These are phyloP conservation scores for Metarhizium rileyi DNA, from an alignment of 2,329 filamentous ascomycete genomes.

Conservation along the genomic window DNA sequence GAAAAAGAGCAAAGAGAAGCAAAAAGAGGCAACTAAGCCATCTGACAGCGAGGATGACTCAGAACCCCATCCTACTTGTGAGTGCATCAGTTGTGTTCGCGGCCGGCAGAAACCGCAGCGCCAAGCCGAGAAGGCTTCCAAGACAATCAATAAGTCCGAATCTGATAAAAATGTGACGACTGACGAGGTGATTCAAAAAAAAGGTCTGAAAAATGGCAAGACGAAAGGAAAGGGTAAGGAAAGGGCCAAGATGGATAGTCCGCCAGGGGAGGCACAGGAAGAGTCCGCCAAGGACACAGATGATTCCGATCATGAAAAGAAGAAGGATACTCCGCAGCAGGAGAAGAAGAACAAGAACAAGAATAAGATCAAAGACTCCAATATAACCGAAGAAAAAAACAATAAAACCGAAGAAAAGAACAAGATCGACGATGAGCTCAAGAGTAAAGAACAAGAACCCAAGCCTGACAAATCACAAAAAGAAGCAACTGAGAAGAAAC, in stretches of 20 bases:
- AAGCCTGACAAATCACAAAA: background rate
- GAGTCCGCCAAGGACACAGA: conserved; percentile 14
- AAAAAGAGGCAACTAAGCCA: conserved; percentile 5
- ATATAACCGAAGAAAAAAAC: conserved; percentile 9
- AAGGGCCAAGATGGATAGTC: conserved; percentile 12
- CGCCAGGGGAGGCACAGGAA: conserved; percentile 11
- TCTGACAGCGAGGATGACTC: conserved; percentile 20
- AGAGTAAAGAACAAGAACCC: conserved; percentile 3
- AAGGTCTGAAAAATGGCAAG: conserved; percentile 12
- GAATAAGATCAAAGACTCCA: conserved; percentile 5
- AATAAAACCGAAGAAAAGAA: conserved; percentile 8
- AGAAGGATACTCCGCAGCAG: conserved; percentile 11
- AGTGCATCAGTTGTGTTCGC: conserved; percentile 17
- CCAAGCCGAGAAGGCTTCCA: conserved; percentile 4
- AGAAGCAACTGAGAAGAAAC: background rate
- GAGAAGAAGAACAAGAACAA: background rate
- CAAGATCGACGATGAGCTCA: conserved; percentile 11
- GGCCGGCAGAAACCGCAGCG: conserved; percentile 9
- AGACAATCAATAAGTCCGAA: conserved; percentile 1
- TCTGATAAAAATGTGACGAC: conserved; percentile 10
- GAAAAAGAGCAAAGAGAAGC: conserved; percentile 10
- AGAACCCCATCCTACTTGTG: conserved; percentile 24
- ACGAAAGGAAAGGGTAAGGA: conserved; percentile 13
- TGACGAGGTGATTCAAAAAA: conserved; percentile 9
- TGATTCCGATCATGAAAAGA: conserved; percentile 11